Conservation (phyloP, 345 rosid genomes). For the Linum trigynum region DNA sequence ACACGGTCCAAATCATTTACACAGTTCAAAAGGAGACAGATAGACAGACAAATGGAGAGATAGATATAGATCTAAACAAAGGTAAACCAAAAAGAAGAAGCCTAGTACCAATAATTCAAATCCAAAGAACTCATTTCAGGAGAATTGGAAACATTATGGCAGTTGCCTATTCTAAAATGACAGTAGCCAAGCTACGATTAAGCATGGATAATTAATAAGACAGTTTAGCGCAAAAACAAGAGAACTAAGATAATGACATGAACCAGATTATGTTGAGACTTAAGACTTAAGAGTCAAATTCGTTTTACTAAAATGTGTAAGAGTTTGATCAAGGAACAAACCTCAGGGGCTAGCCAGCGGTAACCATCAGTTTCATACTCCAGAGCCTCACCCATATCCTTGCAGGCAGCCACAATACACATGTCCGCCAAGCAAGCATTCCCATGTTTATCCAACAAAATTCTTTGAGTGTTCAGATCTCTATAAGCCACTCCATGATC, state of each 20-base stretch:
- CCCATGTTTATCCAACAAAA: slow-evolving; percentile 68
- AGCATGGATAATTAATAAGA: not conserved
- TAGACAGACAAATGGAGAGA: not conserved
- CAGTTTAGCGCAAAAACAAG: not conserved
- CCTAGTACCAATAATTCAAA: not conserved
- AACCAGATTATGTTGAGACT: too few relatives aligned
- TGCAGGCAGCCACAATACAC: slow-evolving; percentile 84
- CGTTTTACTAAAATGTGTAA: not conserved
- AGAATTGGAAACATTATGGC: not conserved
- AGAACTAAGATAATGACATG: not conserved
- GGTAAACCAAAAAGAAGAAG: not conserved
- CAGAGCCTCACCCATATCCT: slow-evolving; percentile 67
- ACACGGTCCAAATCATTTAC: not conserved
- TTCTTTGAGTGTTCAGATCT: slow-evolving; percentile 75
- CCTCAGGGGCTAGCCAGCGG: slow-evolving; percentile 99
- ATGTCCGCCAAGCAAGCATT: slow-evolving; percentile 86
- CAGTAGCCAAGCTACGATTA: not conserved
- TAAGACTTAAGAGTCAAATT: too few relatives aligned
- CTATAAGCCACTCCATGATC: slow-evolving; percentile 74
- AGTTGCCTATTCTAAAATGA: not conserved
- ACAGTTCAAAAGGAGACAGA: not conserved
- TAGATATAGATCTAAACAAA: not conserved
- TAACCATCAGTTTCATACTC: slow-evolving; percentile 98
- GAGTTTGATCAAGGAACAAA: slow-evolving; percentile 22
- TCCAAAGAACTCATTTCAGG: not conserved